Conservation (phyloP, 805 yeast species). For the Clavispora phyllophila region DNA sequence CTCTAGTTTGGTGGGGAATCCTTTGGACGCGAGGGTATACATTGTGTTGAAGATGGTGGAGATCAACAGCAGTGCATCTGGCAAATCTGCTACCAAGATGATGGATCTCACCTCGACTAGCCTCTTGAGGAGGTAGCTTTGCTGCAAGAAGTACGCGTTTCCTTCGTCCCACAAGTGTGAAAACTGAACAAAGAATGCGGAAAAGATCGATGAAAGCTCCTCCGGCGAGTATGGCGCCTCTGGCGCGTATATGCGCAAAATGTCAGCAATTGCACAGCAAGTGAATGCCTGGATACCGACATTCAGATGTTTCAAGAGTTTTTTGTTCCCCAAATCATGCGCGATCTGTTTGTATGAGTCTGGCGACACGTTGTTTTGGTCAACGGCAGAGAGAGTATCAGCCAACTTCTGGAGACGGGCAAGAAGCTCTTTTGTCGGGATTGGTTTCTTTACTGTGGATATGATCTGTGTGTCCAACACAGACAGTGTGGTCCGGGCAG, state of each 20-base stretch:
- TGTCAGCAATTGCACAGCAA: conserved; percentile 72
- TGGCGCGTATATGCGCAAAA: conserved; percentile 77
- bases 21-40: conserved; percentile 45
- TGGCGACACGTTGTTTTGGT: conserved; percentile 55
- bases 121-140: conserved; percentile 58
- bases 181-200: conserved; percentile 60
- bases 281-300: conserved; percentile 63
- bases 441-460: conserved; percentile 51
- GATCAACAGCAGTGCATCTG: conserved; percentile 52
- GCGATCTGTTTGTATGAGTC: conserved; percentile 38
- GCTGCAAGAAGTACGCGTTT: conserved; percentile 58
- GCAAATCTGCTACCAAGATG: conserved; percentile 69
- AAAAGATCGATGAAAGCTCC: conserved; percentile 62
- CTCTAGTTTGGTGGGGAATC: conserved; percentile 50
- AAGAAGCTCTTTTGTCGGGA: conserved; percentile 58
- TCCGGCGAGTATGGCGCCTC: conserved; percentile 77
- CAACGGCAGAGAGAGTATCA: conserved; percentile 57
- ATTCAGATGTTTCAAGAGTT: conserved; percentile 57
- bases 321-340: conserved; percentile 50
- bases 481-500: background rate
- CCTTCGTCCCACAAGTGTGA: conserved; percentile 48
- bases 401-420: conserved; percentile 52
- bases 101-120: conserved; percentile 73
- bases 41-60: conserved; percentile 54
- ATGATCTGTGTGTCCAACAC: conserved; percentile 36